Conservation (phyloP, 2,329 filamentous ascomycete species). For the Xylaria sp. region DNA sequence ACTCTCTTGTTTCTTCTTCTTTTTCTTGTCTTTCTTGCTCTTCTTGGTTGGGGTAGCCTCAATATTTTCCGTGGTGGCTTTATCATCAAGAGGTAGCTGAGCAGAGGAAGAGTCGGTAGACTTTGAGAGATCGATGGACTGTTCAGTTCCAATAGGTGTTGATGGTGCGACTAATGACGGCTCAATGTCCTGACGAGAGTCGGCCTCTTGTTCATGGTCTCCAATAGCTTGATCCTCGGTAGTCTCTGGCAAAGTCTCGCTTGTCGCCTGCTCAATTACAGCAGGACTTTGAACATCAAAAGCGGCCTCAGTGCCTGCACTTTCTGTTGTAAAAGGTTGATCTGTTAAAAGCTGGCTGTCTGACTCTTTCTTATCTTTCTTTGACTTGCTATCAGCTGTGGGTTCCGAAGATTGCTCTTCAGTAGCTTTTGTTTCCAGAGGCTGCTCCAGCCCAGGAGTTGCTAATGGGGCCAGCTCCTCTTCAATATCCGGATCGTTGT, state of each 20-base stretch:
- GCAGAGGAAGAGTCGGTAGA: slow-evolving; percentile 16
- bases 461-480: background rate
- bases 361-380: slow-evolving; percentile 44
- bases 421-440: slow-evolving; percentile 2
- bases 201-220: background rate
- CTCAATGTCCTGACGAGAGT: slow-evolving; percentile 8
- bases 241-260: background rate
- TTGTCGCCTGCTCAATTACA: slow-evolving; percentile 15
- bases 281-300: slow-evolving; percentile 26
- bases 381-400: slow-evolving; percentile 30
- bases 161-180: background rate
- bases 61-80: slow-evolving; percentile 27
- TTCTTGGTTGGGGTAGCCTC: slow-evolving; percentile 46
- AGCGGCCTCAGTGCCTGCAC: slow-evolving; percentile 22
- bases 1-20: slow-evolving; percentile 40
- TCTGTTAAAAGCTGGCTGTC: slow-evolving; percentile 31
- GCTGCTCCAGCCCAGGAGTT: slow-evolving; percentile 27
- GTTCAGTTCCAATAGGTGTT: slow-evolving; percentile 5
- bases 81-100: slow-evolving; percentile 8
- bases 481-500: background rate
- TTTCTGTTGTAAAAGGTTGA: slow-evolving; percentile 18
- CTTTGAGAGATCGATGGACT: background rate
- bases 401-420: slow-evolving; percentile 21
- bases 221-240: slow-evolving; percentile 10
- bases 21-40: slow-evolving; percentile 51